Base-by-base conservation (phyloP, 345 rosid species). In the Pugionium dolabratum region DNA sequence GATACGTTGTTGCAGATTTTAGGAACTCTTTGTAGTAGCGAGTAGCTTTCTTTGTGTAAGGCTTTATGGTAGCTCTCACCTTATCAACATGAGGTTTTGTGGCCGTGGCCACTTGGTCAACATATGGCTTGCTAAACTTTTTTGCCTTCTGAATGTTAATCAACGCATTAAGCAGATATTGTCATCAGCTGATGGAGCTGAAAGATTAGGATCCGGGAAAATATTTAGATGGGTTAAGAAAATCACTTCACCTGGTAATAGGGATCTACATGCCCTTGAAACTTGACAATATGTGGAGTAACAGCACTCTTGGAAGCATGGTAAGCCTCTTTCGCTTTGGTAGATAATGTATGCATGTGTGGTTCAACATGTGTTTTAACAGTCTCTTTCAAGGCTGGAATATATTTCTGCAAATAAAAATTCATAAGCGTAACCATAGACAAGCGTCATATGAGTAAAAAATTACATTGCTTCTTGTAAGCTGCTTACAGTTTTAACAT, bases 21-120 rank as follows among this genome's bases (percentile, higher is more conserved):
- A 95, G 51, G 66, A 91, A 91, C 60, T 80, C 78, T 64, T 89
- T 86, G 78, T 83, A 95, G 42, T 76, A 82, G 59, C 51, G 84
- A 70, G 85, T 74, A 2, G 79, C 70, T 64, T 89, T 66, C 74
- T 87, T 82, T 27, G 85, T 82, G 64, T 85, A 91, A 48, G 97
- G 99, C 79, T 87, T 89, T 75, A 86, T 47, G 57, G 77, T 79
- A 75, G 83, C 75, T 64, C 79, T 75, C 55, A 79, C 82, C 67
- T 81, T 90, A 50, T 87, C 91, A 59, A 84, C 87, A 76, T 89
- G 99, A 71, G 99, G 99, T 73, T 87, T 95, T 58, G 95, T 75
- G 33, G 82, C 74, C 8, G 86, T 80, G 53, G 91, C 99, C 62
- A 84, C 83, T 66, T 87, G 91, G 66, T 91, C 95, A 27, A 95